Evolutionary conservation across 805 yeast genomes (phyloP).

Genomic region (Wickerhamiella cacticola): DNA sequence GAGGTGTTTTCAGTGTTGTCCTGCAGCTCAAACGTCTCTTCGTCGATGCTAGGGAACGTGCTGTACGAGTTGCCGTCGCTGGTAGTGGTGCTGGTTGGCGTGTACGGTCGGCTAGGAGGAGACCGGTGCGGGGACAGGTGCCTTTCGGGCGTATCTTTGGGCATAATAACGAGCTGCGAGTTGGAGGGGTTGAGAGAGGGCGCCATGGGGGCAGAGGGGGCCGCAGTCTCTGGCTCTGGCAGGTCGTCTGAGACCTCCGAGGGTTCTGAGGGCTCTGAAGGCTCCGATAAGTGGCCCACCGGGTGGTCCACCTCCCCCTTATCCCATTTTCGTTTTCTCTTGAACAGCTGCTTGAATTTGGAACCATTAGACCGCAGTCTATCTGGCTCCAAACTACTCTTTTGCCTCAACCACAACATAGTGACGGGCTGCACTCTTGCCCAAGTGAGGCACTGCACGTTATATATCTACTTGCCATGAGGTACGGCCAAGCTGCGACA

Average conservation of each 20-base stretch:
- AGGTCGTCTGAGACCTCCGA: no score
- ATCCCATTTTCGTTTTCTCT: no score
- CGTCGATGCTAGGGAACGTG: background rate
- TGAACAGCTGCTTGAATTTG: background rate
- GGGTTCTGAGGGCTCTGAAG: no score
- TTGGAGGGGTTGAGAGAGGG: background rate
- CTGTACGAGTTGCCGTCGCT: background rate
- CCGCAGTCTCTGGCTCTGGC: no score
- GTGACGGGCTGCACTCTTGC: background rate
- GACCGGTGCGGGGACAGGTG: constrained; percentile 6
- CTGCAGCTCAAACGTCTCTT: background rate
- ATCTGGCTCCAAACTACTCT: background rate
- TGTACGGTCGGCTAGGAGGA: constrained; percentile 4
- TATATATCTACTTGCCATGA: background rate
- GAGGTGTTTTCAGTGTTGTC: background rate
- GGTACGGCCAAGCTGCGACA: background rate
- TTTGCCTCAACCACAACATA: constrained; percentile 3
- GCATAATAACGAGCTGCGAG: background rate
- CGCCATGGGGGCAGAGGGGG: no score
- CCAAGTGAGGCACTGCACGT: background rate
- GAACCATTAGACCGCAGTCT: background rate
- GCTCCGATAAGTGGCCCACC: no score
- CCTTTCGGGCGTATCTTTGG: background rate
- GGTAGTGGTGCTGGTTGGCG: constrained; percentile 1
- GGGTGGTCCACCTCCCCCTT: no score